Evolutionary conservation across 2,329 filamentous ascomycete genomes (phyloP).

Genomic region (Xylaria sp.): DNA sequence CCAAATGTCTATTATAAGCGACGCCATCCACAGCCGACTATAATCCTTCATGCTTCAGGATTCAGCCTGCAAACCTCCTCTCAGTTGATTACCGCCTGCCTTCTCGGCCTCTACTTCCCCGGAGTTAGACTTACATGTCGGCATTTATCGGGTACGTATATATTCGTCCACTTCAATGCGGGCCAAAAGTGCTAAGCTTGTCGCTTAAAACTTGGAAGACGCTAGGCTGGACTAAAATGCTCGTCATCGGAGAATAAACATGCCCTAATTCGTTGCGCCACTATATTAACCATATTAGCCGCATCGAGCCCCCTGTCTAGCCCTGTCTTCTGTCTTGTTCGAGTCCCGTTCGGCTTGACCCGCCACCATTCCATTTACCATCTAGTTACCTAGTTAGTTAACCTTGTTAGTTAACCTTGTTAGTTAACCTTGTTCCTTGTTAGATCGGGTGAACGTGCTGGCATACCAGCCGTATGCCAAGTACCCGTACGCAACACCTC

Average conservation of each 20-base stretch:
- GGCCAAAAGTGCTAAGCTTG: constrained; percentile 8
- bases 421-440: no score
- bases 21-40: neutral
- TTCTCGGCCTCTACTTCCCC: neutral
- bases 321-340: neutral
- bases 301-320: constrained; percentile 18
- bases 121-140: neutral
- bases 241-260: constrained; percentile 35
- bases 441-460: constrained; percentile 19
- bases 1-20: neutral
- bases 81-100: neutral
- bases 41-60: neutral
- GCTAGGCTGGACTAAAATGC: neutral
- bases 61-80: constrained; percentile 1
- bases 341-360: constrained; percentile 18
- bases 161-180: neutral
- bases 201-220: neutral
- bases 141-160: neutral
- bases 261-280: constrained; percentile 22
- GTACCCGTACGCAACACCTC: constrained; percentile 6
- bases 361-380: constrained; percentile 18
- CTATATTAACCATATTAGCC: constrained; percentile 37
- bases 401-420: no score
- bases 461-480: constrained; percentile 25
- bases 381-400: no score